A percentile compares a stretch with the other conserved stretches of the same genome.
These are phyloP conservation scores for Lagerstroemia speciosa DNA, from an alignment of 345 rosid genomes.

Conservation along the genomic window DNA sequence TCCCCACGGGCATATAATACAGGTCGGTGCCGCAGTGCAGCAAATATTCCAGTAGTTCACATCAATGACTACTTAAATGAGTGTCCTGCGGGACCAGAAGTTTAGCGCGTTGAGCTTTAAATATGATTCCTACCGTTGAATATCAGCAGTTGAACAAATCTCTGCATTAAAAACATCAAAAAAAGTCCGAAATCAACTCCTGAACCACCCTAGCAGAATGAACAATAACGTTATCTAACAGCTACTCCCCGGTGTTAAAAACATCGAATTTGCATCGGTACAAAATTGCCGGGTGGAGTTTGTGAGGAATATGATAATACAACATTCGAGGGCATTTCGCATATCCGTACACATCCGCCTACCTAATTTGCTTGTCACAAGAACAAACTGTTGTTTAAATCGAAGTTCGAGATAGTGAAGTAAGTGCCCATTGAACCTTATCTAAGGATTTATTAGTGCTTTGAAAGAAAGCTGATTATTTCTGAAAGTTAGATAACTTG, in stretches of 20 bases:
- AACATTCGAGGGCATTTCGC: neutral
- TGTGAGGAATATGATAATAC: neutral
- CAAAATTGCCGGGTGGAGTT: neutral
- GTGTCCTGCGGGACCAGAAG: neutral
- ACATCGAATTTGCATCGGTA: neutral
- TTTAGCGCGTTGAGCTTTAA: neutral
- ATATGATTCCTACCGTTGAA: neutral
- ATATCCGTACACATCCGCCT: neutral
- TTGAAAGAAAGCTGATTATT: slow-evolving; percentile 1
- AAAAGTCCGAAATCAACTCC: neutral
- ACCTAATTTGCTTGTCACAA: neutral
- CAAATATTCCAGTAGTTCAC: neutral
- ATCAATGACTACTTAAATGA: neutral
- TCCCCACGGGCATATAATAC: neutral
- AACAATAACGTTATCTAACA: neutral
- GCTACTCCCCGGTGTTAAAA: neutral
- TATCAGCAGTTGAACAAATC: neutral
- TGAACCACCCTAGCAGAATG: neutral
- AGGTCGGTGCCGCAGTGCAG: neutral
- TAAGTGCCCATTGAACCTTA: neutral
- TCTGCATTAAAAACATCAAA: neutral
- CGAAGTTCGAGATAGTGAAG: neutral
- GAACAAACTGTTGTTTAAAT: neutral
- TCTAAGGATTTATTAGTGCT: neutral
- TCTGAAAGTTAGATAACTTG: slow-evolving; percentile 23